Evolutionary conservation across 1,284 basidiomycete genomes (phyloP), one percentile per base, ranked within the genome.

Genomic region (Meripilus lineatus): DNA sequence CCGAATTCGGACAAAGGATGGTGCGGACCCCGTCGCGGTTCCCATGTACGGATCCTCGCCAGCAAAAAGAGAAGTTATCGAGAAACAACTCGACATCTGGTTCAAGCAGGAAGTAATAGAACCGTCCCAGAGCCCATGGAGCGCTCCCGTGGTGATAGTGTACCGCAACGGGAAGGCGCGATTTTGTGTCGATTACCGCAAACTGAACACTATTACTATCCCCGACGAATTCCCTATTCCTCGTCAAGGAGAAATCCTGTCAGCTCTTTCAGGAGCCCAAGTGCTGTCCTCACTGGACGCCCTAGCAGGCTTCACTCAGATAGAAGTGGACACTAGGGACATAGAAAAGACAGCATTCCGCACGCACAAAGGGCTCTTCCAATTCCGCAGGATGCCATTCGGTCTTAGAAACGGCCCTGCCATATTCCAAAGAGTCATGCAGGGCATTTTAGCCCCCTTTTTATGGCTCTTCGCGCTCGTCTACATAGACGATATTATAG

Each of bases 221-320:
- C 58, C 65, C 0, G 69, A 72, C 47, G 65, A 71, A 48, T 72
- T 68, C 48, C 70, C 68, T 0, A 53, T 73, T 10, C 70, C 69
- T 1, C 42, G 59, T 21, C 66, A 69, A 43, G 49, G 53, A 2
- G 67, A 70, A 23, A 72, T 72, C 17, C 34, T 72, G 1, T 57
- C 60, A 32, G 50, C 62, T 0, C 49, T 71, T 0, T 52, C 57
- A 1, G 68, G 67, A 11, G 50, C 61, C 5, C 58, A 65, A 46
- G 62, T 57, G 5, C 50, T 71, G 3, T 59, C 64, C 1, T 58
- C 66, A 0, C 47, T 70, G 8, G 68, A 72, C 47, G 67, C 68
- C 0, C 49, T 69, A 5, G 55, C 68, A 0, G 66, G 70, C 6
- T 73, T 72, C 44, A 68, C 62, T 6, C 70, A 74, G 42, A 40